Percentiles rank a stretch among this genome's conserved stretches.
Conservation (phyloP, 306 rosid species). For the Oxytropis ochrocephala region DNA sequence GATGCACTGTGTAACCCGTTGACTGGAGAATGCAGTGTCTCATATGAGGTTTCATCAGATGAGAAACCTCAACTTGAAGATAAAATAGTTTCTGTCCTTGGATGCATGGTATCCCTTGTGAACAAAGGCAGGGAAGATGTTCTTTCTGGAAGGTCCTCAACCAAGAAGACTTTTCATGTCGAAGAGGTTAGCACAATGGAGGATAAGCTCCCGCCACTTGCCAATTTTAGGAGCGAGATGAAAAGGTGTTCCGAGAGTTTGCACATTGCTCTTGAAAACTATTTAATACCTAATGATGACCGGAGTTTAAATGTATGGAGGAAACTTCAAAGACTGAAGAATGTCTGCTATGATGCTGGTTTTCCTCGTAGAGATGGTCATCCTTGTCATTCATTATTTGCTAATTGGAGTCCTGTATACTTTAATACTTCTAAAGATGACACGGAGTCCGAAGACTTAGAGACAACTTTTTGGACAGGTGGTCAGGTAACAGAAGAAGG, state of each 20-base stretch:
- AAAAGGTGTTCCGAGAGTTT: constrained; percentile 97
- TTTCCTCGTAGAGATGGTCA: constrained; percentile 61
- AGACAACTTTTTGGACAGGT: constrained; percentile 84
- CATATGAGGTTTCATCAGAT: constrained; percentile 68
- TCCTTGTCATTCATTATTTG: constrained; percentile 68
- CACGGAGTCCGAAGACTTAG: constrained; percentile 30
- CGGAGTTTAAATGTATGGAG: constrained; percentile 78
- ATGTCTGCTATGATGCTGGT: constrained; percentile 92
- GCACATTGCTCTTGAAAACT: constrained; percentile 88
- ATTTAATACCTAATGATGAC: constrained; percentile 53
- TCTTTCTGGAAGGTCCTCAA: constrained; percentile 76
- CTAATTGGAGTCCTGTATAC: constrained; percentile 81
- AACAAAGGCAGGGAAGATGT: constrained; percentile 83
- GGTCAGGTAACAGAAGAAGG: constrained; percentile 99
- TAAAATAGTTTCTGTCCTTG: constrained; percentile 90
- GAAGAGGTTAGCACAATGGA: constrained; percentile 47
- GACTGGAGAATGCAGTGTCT: constrained; percentile 86
- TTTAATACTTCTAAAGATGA: constrained; percentile 53
- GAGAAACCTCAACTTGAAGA: constrained; percentile 89
- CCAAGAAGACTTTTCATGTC: constrained; percentile 40
- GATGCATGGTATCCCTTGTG: constrained; percentile 76
- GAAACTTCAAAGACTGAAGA: constrained; percentile 86
- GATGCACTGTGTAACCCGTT: constrained; percentile 82
- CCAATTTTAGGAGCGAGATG: constrained; percentile 80
- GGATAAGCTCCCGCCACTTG: constrained; percentile 78